phyloP scores from a whole-genome alignment of 2,329 filamentous ascomycete species.

The Phaeomoniella chlamydospora region DNA sequence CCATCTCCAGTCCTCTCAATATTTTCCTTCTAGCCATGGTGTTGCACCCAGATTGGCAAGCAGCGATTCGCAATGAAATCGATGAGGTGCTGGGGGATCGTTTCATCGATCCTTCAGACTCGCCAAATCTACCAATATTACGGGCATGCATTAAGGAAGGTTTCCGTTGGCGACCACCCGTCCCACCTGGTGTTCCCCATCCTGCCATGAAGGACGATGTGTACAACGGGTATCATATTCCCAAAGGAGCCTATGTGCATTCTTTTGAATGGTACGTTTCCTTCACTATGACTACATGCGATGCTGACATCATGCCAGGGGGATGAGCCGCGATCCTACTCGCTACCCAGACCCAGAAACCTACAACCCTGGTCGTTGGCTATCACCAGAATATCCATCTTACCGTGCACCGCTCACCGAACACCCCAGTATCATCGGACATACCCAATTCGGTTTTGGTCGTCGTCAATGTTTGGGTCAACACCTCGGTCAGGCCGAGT shows the following conservation, averaged over 20 bases:
- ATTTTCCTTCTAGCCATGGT: slow-evolving; percentile 27
- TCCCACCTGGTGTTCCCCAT: slow-evolving; percentile 33
- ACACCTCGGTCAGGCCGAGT: slow-evolving; percentile 12
- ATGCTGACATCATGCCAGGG: slow-evolving; percentile 1
- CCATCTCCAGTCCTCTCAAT: slow-evolving; percentile 13
- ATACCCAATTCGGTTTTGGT: slow-evolving; percentile 15
- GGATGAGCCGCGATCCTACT: slow-evolving; percentile 13
- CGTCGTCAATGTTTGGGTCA: slow-evolving; percentile 15
- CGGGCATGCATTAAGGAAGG: slow-evolving; percentile 27
- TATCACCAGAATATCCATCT: slow-evolving; percentile 14
- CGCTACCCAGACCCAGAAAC: slow-evolving; percentile 14
- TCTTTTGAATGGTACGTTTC: slow-evolving; percentile 24
- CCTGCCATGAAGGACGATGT: slow-evolving; percentile 36
- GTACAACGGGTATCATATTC: slow-evolving; percentile 33
- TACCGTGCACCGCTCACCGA: slow-evolving; percentile 16
- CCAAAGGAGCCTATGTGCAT: slow-evolving; percentile 30
- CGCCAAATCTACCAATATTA: slow-evolving; percentile 20
- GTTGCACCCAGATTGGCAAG: slow-evolving; percentile 33
- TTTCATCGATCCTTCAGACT: slow-evolving; percentile 27
- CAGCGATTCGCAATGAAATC: slow-evolving; percentile 28
- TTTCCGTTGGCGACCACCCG: slow-evolving; percentile 33
- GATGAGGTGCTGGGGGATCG: slow-evolving; percentile 27
- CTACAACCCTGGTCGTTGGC: slow-evolving; percentile 14
- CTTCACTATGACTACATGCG: not conserved
- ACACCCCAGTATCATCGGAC: slow-evolving; percentile 14